A percentile compares a stretch with the other conserved stretches of the same genome.
phyloP scores from a whole-genome alignment of 2,329 filamentous ascomycete genomes.

The Cordyceps fumosorosea region DNA sequence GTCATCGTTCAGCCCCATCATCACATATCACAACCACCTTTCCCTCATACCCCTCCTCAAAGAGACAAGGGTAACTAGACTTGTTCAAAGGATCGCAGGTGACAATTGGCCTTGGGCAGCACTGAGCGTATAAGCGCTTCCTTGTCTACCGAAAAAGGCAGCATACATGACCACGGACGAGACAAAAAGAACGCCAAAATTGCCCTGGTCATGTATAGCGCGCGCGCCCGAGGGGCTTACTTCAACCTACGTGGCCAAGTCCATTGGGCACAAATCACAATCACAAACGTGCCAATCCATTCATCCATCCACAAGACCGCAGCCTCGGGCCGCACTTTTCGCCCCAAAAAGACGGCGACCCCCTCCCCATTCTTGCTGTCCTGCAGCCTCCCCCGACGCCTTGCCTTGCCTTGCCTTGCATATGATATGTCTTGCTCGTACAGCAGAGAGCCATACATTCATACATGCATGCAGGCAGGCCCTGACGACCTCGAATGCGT shows the following conservation, averaged over 20 bases:
- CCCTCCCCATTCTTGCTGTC: no score
- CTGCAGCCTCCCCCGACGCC: no score
- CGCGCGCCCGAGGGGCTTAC: neutral
- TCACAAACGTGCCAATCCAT: no score
- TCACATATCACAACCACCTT: slow-evolving; percentile 5
- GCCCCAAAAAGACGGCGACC: no score
- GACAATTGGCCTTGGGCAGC: neutral
- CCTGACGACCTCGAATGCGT: no score
- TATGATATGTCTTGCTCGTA: neutral
- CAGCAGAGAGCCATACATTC: neutral
- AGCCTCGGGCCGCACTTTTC: slow-evolving; percentile 4
- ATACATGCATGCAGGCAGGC: no score
- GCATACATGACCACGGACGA: neutral
- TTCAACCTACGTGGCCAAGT: slow-evolving; percentile 5
- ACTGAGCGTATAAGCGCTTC: neutral
- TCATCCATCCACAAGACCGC: neutral
- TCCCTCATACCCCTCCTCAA: neutral
- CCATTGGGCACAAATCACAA: slow-evolving; percentile 8
- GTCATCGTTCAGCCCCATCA: neutral
- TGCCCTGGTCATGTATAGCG: neutral
- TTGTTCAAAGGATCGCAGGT: neutral
- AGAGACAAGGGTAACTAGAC: neutral
- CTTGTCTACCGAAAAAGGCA: slow-evolving; percentile 6
- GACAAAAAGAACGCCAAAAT: neutral
- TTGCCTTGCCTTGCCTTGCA: neutral